Evolutionary conservation across 805 yeast genomes (phyloP).

Genomic region (Grigorovia jiainica): DNA sequence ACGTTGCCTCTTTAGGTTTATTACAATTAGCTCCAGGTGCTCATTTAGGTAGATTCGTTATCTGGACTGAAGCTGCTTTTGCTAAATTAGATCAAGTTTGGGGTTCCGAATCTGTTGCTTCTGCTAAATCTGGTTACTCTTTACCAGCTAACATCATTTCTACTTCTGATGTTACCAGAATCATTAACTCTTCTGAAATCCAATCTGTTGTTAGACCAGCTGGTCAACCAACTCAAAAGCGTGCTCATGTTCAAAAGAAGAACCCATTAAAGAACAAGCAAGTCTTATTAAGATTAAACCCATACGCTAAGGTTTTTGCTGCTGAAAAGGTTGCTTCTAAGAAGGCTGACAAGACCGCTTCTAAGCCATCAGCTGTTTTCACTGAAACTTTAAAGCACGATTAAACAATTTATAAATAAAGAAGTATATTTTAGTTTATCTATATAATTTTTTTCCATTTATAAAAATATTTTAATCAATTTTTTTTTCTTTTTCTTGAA

Average conservation of each 20-base stretch:
- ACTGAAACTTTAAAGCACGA: constrained; percentile 56
- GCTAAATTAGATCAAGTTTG: constrained; percentile 93
- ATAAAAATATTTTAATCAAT: not conserved
- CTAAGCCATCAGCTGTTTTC: constrained; percentile 67
- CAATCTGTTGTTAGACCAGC: constrained; percentile 96
- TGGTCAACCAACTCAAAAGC: constrained; percentile 88
- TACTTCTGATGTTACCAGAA: constrained; percentile 92
- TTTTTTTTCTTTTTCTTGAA: constrained; percentile 1
- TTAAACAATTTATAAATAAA: constrained; percentile 27
- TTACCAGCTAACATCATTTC: constrained; percentile 92
- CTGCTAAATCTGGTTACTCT: constrained; percentile 80
- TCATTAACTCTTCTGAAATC: constrained; percentile 98
- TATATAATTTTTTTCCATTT: constrained; percentile 2
- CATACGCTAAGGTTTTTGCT: constrained; percentile 96
- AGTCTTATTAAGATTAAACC: constrained; percentile 96
- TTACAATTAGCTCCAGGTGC: constrained; percentile 99
- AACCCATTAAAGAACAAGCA: constrained; percentile 99
- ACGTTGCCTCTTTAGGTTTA: constrained; percentile 85
- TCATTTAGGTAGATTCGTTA: constrained; percentile 98
- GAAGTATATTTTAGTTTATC: not conserved
- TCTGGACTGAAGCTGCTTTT: constrained; percentile 99
- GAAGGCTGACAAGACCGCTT: constrained; percentile 58
- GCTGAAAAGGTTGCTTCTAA: constrained; percentile 82
- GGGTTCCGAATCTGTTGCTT: constrained; percentile 83
- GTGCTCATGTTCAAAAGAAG: constrained; percentile 94